A percentile compares a stretch with the other conserved stretches of the same genome.
Conservation (phyloP, 2,329 filamentous ascomycete species). For the Neonectria magnoliae region DNA sequence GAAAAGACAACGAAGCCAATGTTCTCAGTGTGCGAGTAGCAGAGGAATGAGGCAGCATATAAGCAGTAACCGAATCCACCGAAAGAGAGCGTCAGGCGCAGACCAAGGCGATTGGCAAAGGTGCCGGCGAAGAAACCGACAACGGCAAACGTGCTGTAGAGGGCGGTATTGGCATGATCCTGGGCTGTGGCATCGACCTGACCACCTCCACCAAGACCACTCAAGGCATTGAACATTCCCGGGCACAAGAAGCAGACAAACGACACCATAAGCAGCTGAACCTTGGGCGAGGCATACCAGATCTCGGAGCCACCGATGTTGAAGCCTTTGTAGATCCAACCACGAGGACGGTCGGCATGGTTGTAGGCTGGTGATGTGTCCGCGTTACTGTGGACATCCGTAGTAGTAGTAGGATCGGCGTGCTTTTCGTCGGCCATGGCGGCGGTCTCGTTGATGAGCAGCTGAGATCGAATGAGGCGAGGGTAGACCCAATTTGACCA, state of each 20-base stretch:
- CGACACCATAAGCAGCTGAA: constrained; percentile 75
- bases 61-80: constrained; percentile 82
- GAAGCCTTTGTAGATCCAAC: constrained; percentile 76
- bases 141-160: constrained; percentile 77
- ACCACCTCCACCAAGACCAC: constrained; percentile 71
- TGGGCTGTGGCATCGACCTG: constrained; percentile 60
- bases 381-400: constrained; percentile 27
- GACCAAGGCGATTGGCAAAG: constrained; percentile 79
- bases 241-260: constrained; percentile 70
- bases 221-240: constrained; percentile 77
- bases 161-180: constrained; percentile 74
- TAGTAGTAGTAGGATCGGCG: constrained; percentile 24
- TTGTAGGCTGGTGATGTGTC: constrained; percentile 24
- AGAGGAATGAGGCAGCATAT: constrained; percentile 76
- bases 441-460: constrained; percentile 1
- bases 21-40: constrained; percentile 74
- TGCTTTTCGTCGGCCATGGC: constrained; percentile 44
- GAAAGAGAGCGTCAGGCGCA: constrained; percentile 73
- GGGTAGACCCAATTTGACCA: constrained; percentile 1
- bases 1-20: constrained; percentile 79
- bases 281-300: constrained; percentile 78
- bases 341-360: constrained; percentile 51
- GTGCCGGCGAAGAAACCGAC: constrained; percentile 79
- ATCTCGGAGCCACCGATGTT: constrained; percentile 64
- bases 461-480: not conserved